Conservation (phyloP, 164 flowering plant genomes). For the Buxus sempervirens region DNA sequence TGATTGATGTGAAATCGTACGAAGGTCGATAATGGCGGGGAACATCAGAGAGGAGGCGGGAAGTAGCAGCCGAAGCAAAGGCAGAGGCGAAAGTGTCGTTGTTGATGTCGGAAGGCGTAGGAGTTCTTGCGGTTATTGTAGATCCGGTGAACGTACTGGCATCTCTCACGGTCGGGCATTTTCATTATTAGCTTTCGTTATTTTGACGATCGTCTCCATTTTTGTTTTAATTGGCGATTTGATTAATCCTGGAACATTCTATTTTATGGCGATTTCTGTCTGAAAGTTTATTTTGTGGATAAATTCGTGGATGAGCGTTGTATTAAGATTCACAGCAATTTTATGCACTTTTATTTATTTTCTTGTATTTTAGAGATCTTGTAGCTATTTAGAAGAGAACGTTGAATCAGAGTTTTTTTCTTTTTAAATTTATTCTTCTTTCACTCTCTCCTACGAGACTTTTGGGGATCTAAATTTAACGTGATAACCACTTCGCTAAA, state of each 20-base stretch:
- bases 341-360: no score
- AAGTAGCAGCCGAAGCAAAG: conserved; percentile 34
- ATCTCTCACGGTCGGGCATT: conserved; percentile 53
- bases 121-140: conserved; percentile 80
- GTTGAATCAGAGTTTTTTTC: no score
- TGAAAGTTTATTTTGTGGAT: not conserved
- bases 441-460: no score
- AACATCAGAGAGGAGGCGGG: conserved; percentile 46
- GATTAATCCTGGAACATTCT: not conserved
- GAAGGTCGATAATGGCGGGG: conserved; percentile 24
- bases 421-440: no score
- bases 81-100: conserved; percentile 53
- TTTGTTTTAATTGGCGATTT: not conserved
- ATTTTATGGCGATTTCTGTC: not conserved
- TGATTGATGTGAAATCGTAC: not conserved
- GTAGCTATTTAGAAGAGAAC: no score
- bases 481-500: no score
- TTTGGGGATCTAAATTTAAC: not conserved
- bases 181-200: not conserved
- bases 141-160: conserved; percentile 50
- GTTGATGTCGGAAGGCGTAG: conserved; percentile 46
- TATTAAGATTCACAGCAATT: no score
- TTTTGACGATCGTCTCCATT: not conserved
- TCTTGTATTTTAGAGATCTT: no score
- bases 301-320: not conserved